Base-by-base conservation (phyloP, 257 asterid genomes). In the Lavandula angustifolia region DNA sequence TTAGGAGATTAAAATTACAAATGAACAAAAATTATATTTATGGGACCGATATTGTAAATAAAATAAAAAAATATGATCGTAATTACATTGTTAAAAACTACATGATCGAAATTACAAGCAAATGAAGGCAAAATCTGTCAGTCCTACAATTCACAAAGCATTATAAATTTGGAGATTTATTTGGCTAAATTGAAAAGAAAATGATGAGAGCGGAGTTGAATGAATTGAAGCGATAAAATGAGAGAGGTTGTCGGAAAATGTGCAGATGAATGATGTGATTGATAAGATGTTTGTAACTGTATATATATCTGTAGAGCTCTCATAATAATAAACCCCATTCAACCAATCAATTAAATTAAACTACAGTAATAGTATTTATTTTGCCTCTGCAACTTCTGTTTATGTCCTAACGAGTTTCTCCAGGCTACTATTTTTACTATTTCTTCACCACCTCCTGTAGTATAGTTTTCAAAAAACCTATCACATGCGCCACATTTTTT, bases 371-470 rank as follows among this genome's bases (percentile, higher is more conserved):
- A 37, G 42, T 5, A 5, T 6, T 5, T 40, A 3, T 8, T 65
- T 54, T 31, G 27, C 34, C 53, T 43, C 16, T 60, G 17, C 3
- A 58, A 67, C 48, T 51, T 35, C 62, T 67, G 70, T 54, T 71
- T 58, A 60, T 62, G 56, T 59, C 48, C 69, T 74, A 75, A 75
- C 78, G 79, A 70, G 77, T 77, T 79, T 43, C 61, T 66, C 69
- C 80, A 69, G 70, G 56, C 62, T 61, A 68, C 78, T 66, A 66
- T 74, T 74, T 51, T 38, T 4, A 52, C 68, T 53, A 49, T 64
- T 51, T 35, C 44, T 44, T 40, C 46, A 64, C 66, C 62, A 59
- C 27, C 42, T 13, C 3, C 46, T 35, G 14, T 14, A 34, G 46
- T 35, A 31, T 35, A n/a, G n/a, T n/a, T n/a, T n/a, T n/a, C 13